Base-by-base conservation (phyloP, 2,329 filamentous ascomycete species). In the Penicillium sp. region DNA sequence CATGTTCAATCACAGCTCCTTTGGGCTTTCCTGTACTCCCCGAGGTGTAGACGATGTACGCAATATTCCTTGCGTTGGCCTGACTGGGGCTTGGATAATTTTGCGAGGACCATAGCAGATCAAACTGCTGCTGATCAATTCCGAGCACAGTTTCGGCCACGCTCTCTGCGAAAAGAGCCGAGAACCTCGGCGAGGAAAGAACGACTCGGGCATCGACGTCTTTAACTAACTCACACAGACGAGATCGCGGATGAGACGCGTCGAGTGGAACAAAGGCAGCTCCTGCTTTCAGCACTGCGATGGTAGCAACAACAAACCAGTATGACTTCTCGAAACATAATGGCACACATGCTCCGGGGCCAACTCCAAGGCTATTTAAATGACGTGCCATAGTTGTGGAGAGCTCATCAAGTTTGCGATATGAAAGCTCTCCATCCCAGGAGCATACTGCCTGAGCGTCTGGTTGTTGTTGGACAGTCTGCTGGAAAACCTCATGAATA, bases 1-100 rank as follows among this genome's bases (percentile, higher is more conserved):
- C 70, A 57, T 88, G 85, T 3, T 78, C 80, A 54, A 85, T 83
- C 32, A 83, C 78, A 18, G 84, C 77, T 2, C 83, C 83, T 54
- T 81, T 81, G 0, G 80, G 79, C 32, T 74, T 75, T 44, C 76
- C 77, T 1, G 79, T 78, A 2, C 79, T 79, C 0, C 79, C 79
- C 5, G 77, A 77, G 4, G 78, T 79, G 55, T 85, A 82, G 5
- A 86, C 75, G 2, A 83, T 74, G 63, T 83, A 87, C 11, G 51
- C 48, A n/a, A 43, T 43, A 34, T 36, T 49, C 48, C 44, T 11
- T 50, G 36, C 34, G 21, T 4, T 38, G 9, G 7, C 4, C 18
- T 46, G 32, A 27, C 34, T 14, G 34, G 18, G 5, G 2, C 3
- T 14, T n/a, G 16, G 21, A n/a, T 29, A 5, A 2, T 47, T 21